Conservation (phyloP, 2,329 filamentous ascomycete genomes). For the Calonectria honghensis region DNA sequence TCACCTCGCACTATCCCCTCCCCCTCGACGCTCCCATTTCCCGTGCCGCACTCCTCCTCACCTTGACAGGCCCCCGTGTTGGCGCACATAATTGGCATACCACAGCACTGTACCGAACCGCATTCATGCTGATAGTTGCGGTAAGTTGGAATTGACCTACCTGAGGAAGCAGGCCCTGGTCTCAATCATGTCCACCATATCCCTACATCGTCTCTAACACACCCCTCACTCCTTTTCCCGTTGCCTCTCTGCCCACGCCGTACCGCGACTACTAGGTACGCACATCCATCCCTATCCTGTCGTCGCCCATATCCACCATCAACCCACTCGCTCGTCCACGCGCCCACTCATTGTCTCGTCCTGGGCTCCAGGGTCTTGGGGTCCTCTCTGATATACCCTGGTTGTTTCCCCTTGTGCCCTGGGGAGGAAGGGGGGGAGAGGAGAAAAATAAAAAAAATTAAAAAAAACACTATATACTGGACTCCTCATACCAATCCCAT, state of each 20-base stretch:
- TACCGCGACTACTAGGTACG: conserved; percentile 15
- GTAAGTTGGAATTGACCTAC: conserved; percentile 26
- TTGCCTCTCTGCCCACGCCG: conserved; percentile 24
- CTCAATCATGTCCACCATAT: conserved; percentile 35
- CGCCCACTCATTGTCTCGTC: conserved; percentile 29
- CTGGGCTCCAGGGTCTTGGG: conserved; percentile 28
- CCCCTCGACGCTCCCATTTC: conserved; percentile 14
- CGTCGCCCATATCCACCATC: conserved; percentile 39
- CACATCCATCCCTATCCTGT: conserved; percentile 34
- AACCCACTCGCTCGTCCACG: conserved; percentile 34
- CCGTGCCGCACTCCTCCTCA: background rate
- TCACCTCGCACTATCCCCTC: conserved; percentile 11
- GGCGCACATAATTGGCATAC: background rate
- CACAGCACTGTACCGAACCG: background rate
- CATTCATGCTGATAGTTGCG: conserved; percentile 2
- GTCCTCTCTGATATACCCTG: conserved; percentile 28
- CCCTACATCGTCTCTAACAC: conserved; percentile 39
- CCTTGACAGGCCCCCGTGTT: conserved; percentile 5
- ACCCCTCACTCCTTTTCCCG: conserved; percentile 37
- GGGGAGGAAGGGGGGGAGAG: conserved; percentile 4
- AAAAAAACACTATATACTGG: conserved; percentile 25
- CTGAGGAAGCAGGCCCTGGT: conserved; percentile 17
- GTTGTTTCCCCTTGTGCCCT: conserved; percentile 25
- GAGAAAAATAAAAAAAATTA: background rate
- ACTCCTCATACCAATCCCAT: conserved; percentile 30